Base-by-base conservation (phyloP, 345 rosid species). In the Salix caprea region DNA sequence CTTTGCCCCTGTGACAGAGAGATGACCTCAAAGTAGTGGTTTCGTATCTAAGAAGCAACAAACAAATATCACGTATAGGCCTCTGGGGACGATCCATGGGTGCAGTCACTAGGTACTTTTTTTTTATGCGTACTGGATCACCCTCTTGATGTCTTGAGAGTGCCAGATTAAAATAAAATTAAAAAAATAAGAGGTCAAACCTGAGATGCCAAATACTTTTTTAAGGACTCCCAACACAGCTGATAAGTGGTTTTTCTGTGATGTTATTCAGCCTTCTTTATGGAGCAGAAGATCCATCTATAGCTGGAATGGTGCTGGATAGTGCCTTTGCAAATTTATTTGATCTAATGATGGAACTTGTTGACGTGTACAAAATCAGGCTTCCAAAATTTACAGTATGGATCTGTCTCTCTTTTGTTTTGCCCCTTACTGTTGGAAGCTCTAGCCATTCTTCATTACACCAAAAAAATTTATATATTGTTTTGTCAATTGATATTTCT, bases 31-130 rank as follows among this genome's bases (percentile, higher is more conserved):
- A 90, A 86, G 90, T 87, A 71, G 97, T 87, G n/a, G 89, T 93
- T 26, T 84, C 99, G 64, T 83, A 93, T 83, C 89, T 96, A 73
- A 91, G 98, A 87, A 88, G 81, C 86, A 87, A 80, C 82, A 87
- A 82, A 72, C 87, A 88, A 66, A 85, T 91, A 79, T 93, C 99
- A 32, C 80, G 92, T 70, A 88, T 93, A 64, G 99, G 96, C 76
- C 98, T 96, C 5, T 96, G 99, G 99, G 99, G 99, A 78, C 93
- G 99, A 73, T 96, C 99, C 58, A 96, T 96, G 99, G 99, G 99
- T 71, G 99, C 99, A 5, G 99, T 96, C 77, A 96, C 99, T 73
- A 83, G 99, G 99, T 96, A 83, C 48, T 66, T 81, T 34, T 78
- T 71, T 71, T 54, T 74, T 64, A 67, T 71, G 73, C 26, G 56